Evolutionary conservation across 2,329 filamentous ascomycete genomes (phyloP).

Genomic region (Sporothrix protearum): DNA sequence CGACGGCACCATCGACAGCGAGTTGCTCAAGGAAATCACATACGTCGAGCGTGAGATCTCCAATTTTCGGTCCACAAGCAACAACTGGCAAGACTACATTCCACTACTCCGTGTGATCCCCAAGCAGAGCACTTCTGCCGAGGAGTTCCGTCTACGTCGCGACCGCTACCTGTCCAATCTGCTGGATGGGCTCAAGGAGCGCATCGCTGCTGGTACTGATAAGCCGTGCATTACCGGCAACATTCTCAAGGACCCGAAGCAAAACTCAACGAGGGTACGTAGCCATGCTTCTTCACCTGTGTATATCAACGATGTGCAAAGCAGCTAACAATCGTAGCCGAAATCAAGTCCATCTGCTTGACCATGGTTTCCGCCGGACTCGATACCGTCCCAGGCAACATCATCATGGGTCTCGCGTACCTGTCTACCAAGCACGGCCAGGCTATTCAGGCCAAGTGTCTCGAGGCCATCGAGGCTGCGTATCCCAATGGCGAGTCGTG

Average conservation of each 20-base stretch:
- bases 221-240: constrained; percentile 33
- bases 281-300: neutral
- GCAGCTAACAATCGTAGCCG: constrained; percentile 1
- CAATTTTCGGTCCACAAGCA: constrained; percentile 70
- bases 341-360: constrained; percentile 75
- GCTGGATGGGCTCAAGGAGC: constrained; percentile 48
- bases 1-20: constrained; percentile 55
- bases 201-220: constrained; percentile 31
- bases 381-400: constrained; percentile 74
- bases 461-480: constrained; percentile 64
- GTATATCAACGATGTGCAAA: neutral
- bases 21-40: constrained; percentile 69
- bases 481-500: constrained; percentile 72
- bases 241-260: constrained; percentile 29
- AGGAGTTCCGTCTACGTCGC: constrained; percentile 59
- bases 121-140: constrained; percentile 58
- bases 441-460: constrained; percentile 64
- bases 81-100: constrained; percentile 71
- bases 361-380: constrained; percentile 74
- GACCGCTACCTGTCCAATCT: constrained; percentile 55
- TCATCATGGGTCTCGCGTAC: constrained; percentile 76
- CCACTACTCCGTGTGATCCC: constrained; percentile 56
- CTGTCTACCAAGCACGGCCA: constrained; percentile 64
- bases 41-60: constrained; percentile 71
- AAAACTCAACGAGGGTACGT: constrained; percentile 25